Evolutionary conservation across 129 eudicot species (phyloP).

Genomic region (Ambrosia trifida): DNA sequence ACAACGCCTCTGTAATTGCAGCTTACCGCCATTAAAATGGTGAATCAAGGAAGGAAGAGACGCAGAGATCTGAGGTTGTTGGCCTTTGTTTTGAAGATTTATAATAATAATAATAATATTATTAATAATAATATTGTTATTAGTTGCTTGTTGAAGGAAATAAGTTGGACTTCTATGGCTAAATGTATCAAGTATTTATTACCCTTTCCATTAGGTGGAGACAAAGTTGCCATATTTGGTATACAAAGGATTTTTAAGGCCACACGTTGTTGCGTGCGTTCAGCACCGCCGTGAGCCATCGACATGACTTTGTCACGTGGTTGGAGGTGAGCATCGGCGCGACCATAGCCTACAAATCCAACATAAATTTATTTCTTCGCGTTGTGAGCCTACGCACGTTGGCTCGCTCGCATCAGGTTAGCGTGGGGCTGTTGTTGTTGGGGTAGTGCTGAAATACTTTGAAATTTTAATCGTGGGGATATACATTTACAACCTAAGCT

Average conservation of each 20-base stretch:
- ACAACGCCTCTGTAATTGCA: slow-evolving; percentile 19
- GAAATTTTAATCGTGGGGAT: no score
- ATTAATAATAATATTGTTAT: neutral
- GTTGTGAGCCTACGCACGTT: no score
- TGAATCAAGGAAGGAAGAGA: slow-evolving; percentile 2
- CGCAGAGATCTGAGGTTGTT: slow-evolving; percentile 16
- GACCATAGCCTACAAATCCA: no score
- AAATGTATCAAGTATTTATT: neutral
- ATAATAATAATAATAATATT: neutral
- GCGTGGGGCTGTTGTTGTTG: no score
- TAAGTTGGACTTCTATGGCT: neutral
- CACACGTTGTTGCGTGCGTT: no score
- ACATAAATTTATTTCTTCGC: no score
- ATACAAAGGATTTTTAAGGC: neutral
- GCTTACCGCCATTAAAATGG: slow-evolving; percentile 8
- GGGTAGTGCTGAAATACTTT: no score
- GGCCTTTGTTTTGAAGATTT: neutral
- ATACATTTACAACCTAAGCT: no score
- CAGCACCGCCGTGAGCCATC: no score
- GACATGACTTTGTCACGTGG: no score
- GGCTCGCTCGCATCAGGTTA: no score
- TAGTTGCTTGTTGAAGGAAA: neutral
- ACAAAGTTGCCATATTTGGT: neutral
- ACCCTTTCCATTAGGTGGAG: neutral
- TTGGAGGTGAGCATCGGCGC: no score